Base-by-base conservation (phyloP, 257 asterid genomes). In the Cruciata laevipes region DNA sequence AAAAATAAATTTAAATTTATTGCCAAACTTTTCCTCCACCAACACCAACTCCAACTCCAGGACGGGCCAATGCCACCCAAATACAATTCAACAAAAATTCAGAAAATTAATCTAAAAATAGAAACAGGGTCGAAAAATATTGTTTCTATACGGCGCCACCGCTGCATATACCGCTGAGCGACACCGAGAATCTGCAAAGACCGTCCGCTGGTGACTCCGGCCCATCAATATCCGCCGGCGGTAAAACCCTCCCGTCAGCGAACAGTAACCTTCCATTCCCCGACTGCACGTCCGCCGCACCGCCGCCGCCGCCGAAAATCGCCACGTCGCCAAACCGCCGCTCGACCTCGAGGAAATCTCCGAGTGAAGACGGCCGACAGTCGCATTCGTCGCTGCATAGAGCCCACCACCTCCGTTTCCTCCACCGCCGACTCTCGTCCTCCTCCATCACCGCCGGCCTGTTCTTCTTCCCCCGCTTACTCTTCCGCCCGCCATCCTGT, bases 351-450 rank as follows among this genome's bases (percentile, higher is more conserved):
- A 93, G 71, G 75, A 77, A 93, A 64, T 93, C 95, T 25, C 95
- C 95, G 0, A 93, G 78, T 1, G 99, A 93, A 6, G 97, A 89
- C 65, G 95, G 80, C 61, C 82, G 65, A 33, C 86, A 73, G 9
- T 84, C 93, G 0, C 74, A 75, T 2, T 87, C 94, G 57, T 85
- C 97, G 71, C 89, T 75, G 78, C 97, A 90, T 7, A 90, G 76
- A 72, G 83, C 83, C 97, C 96, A 90, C 99, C 99, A 90, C 73
- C 91, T 81, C 72, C 96, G 79, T 69, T 89, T 70, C 65, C 86
- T 77, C 79, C 84, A 69, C 72, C 78, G 74, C 69, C 73, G 84
- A 78, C 77, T 77, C 77, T 73, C 76, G 38, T 73, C 80, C 52
- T 61, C 76, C 25, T 68, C 84, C 32, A 61, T 31, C 10, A 33